A percentile compares a stretch with the other conserved stretches of the same genome.
phyloP scores from a whole-genome alignment of 345 rosid species.

The Gossypium rotundifolium region DNA sequence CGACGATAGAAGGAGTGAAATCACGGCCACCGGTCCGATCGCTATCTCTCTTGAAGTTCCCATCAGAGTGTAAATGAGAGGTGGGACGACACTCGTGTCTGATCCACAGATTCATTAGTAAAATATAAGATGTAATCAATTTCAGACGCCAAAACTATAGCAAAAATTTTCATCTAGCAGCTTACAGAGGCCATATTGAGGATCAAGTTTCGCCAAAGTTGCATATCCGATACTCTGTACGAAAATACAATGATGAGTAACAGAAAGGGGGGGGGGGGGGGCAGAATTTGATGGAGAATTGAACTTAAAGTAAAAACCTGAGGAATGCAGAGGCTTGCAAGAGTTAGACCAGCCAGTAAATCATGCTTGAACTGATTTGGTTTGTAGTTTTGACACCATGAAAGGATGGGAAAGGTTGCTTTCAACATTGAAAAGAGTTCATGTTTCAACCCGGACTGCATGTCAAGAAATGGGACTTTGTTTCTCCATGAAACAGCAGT shows the following conservation, averaged over 20 bases:
- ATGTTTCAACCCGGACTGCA: constrained; percentile 25
- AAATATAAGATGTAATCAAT: neutral
- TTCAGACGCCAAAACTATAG: neutral
- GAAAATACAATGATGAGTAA: neutral
- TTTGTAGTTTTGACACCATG: constrained; percentile 58
- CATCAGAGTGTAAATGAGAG: constrained; percentile 79
- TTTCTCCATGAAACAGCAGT: constrained; percentile 29
- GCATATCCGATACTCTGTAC: constrained; percentile 91
- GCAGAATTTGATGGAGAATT: no score
- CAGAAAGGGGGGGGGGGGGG: neutral
- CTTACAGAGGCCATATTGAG: constrained; percentile 93
- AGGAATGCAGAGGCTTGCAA: constrained; percentile 96
- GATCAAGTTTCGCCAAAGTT: constrained; percentile 86
- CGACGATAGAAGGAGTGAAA: constrained; percentile 75
- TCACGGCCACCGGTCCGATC: constrained; percentile 90
- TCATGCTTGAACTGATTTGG: constrained; percentile 60
- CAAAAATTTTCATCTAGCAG: constrained; percentile 7
- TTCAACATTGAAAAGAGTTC: constrained; percentile 26
- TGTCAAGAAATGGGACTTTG: constrained; percentile 28
- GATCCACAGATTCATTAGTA: constrained; percentile 10
- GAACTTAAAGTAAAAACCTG: constrained; percentile 32
- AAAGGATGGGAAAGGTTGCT: constrained; percentile 57
- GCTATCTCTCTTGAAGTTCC: constrained; percentile 93
- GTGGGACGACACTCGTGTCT: constrained; percentile 89
- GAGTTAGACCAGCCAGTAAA: constrained; percentile 80